A percentile compares a stretch with the other conserved stretches of the same genome.
Conservation (phyloP, 331 rosid genomes). For the Saraca asoca region DNA sequence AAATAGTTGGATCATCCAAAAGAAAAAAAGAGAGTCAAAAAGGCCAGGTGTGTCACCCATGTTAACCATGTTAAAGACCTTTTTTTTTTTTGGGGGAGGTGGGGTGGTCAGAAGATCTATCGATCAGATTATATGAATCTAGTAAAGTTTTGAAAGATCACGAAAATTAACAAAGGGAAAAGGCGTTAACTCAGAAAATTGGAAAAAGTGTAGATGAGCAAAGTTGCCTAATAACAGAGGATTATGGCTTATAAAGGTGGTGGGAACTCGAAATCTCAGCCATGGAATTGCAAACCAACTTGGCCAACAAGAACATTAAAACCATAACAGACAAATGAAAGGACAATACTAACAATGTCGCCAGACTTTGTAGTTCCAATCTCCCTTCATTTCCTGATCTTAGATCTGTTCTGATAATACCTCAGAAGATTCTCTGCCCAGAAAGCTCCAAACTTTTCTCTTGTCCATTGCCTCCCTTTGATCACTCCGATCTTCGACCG, state of each 20-base stretch:
- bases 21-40: too few relatives aligned
- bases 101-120: conserved; percentile 27
- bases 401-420: conserved; percentile 66
- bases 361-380: conserved; percentile 67
- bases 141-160: conserved; percentile 38
- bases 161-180: conserved; percentile 41
- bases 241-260: conserved; percentile 39
- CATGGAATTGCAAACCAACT: conserved; percentile 46
- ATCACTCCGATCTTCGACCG: conserved; percentile 59
- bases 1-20: too few relatives aligned
- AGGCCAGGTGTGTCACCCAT: too few relatives aligned
- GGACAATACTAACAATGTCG: conserved; percentile 65
- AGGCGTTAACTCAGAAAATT: conserved; percentile 24
- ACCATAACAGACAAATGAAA: conserved; percentile 38
- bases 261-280: conserved; percentile 54
- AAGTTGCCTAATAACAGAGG: conserved; percentile 50
- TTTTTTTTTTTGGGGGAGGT: too few relatives aligned
- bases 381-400: conserved; percentile 55
- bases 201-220: conserved; percentile 32
- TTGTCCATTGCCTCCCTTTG: conserved; percentile 59
- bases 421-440: conserved; percentile 54
- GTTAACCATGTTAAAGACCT: too few relatives aligned
- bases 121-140: conserved; percentile 28
- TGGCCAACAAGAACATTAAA: conserved; percentile 45
- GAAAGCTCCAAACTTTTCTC: conserved; percentile 60